phyloP scores from a whole-genome alignment of 2,329 filamentous ascomycete genomes.

The Alternaria tenuissima region DNA sequence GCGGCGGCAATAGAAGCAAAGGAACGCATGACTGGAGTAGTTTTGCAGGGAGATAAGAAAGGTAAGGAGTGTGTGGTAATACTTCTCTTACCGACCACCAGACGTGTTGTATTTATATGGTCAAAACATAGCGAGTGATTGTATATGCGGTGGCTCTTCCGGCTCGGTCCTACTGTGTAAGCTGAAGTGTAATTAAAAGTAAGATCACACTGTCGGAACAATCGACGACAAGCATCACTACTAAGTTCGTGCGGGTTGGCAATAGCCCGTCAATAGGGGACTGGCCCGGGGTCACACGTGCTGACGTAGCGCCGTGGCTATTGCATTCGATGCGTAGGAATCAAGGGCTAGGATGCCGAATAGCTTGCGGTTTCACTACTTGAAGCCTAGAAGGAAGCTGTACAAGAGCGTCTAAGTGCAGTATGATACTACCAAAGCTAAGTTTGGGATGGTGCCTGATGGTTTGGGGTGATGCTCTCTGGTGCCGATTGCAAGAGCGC shows the following conservation, averaged over 20 bases:
- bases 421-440: background rate
- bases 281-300: background rate
- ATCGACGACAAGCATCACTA: slow-evolving; percentile 1
- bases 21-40: background rate
- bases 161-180: background rate
- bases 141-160: background rate
- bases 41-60: background rate
- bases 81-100: background rate
- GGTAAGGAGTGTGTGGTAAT: background rate
- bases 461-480: background rate
- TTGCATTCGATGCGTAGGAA: background rate
- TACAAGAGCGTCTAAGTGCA: background rate
- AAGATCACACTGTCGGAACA: background rate
- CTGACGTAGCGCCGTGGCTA: background rate
- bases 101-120: background rate
- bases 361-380: background rate
- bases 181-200: slow-evolving; percentile 2
- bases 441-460: background rate
- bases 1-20: slow-evolving; percentile 4
- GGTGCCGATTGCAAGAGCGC: background rate
- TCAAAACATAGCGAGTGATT: background rate
- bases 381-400: background rate
- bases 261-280: background rate
- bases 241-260: background rate
- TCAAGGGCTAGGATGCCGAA: background rate